A percentile compares a stretch with the other conserved stretches of the same genome.
phyloP scores from a whole-genome alignment of 2,329 filamentous ascomycete genomes.

The Aspergillus sp. region DNA sequence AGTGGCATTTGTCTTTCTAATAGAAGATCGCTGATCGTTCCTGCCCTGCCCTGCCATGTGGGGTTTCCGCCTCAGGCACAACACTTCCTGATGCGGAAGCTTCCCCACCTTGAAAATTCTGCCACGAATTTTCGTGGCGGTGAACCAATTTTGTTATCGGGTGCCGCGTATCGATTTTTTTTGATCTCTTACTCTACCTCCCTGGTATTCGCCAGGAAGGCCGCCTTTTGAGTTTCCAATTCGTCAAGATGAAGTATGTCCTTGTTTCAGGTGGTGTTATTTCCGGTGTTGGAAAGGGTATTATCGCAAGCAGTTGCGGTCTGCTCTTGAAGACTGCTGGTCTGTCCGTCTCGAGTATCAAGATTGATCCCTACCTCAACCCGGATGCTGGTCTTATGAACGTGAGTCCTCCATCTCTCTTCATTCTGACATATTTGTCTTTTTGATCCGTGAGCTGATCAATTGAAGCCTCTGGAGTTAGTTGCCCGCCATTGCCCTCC shows the following conservation, averaged over 20 bases:
- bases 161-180: slow-evolving; percentile 16
- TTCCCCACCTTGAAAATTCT: neutral
- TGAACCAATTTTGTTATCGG: slow-evolving; percentile 15
- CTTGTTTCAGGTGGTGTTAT: slow-evolving; percentile 73
- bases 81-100: neutral
- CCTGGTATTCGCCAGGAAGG: slow-evolving; percentile 20
- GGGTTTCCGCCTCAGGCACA: neutral
- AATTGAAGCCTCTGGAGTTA: slow-evolving; percentile 21
- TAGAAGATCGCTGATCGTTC: neutral
- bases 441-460: neutral
- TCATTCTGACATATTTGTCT: neutral
- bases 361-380: slow-evolving; percentile 71
- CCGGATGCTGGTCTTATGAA: slow-evolving; percentile 75
- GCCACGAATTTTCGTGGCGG: slow-evolving; percentile 10
- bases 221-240: slow-evolving; percentile 8
- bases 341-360: slow-evolving; percentile 36
- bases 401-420: slow-evolving; percentile 51
- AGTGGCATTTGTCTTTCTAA: neutral
- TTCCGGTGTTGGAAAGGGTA: slow-evolving; percentile 62
- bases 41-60: neutral
- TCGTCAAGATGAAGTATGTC: slow-evolving; percentile 74
- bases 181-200: slow-evolving; percentile 12
- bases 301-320: slow-evolving; percentile 62
- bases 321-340: slow-evolving; percentile 37
- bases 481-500: slow-evolving; percentile 9